Conservation (phyloP, 2,329 filamentous ascomycete genomes). For the Rhinocladiella mackenziei region DNA sequence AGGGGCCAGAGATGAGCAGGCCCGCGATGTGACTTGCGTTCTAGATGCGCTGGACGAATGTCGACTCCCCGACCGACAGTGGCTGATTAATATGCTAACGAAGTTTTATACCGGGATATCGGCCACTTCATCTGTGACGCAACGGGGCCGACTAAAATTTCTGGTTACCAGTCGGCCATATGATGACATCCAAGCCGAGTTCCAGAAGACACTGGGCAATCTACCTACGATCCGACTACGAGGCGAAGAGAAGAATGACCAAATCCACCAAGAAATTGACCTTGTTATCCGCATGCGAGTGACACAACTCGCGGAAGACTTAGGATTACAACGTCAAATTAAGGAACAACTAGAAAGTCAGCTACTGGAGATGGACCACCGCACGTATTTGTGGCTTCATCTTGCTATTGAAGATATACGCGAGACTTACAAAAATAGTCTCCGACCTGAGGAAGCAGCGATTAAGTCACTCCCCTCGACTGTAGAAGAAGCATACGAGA, state of each 20-base stretch:
- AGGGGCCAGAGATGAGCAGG: neutral
- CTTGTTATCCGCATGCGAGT: conserved; percentile 24
- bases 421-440: conserved; percentile 12
- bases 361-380: conserved; percentile 28
- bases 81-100: conserved; percentile 12
- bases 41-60: conserved; percentile 26
- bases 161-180: conserved; percentile 35
- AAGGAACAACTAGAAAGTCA: conserved; percentile 8
- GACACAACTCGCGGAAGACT: conserved; percentile 10
- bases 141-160: conserved; percentile 25
- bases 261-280: conserved; percentile 28
- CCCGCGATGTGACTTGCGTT: conserved; percentile 13
- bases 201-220: conserved; percentile 19
- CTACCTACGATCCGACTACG: conserved; percentile 20
- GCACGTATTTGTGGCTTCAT: conserved; percentile 34
- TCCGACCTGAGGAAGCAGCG: conserved; percentile 12
- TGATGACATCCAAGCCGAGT: conserved; percentile 23
- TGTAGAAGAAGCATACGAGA: conserved; percentile 33
- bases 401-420: conserved; percentile 29
- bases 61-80: conserved; percentile 1
- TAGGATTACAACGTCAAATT: conserved; percentile 1
- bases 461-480: conserved; percentile 25
- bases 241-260: conserved; percentile 26
- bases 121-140: neutral
- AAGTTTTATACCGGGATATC: conserved; percentile 6